Conservation (phyloP, 352 stramenopile species). For the Halophytophthora batemanensis region DNA sequence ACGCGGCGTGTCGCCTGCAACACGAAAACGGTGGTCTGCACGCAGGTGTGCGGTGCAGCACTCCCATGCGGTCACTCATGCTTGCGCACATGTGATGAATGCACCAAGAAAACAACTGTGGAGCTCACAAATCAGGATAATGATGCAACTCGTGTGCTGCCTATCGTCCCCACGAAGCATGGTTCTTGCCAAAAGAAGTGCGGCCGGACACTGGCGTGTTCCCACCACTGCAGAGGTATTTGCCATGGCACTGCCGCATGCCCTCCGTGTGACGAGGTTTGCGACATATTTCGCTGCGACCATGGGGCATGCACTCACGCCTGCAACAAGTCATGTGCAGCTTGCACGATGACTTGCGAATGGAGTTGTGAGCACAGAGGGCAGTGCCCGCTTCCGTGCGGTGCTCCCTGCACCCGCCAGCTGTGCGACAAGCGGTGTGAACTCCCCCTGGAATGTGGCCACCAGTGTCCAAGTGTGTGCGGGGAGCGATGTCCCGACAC, state of each 20-base stretch:
- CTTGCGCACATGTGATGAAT: conserved; percentile 29
- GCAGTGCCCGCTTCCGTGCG: conserved; percentile 52
- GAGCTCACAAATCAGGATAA: conserved; percentile 18
- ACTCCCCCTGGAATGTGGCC: conserved; percentile 51
- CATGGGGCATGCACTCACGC: conserved; percentile 60
- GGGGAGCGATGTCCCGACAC: conserved; percentile 63
- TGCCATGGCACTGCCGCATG: conserved; percentile 57
- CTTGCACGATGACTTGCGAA: conserved; percentile 66
- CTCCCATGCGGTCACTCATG: conserved; percentile 41
- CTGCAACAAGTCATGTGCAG: conserved; percentile 47
- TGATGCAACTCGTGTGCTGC: conserved; percentile 16
- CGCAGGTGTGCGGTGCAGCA: conserved; percentile 14
- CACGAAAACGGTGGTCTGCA: conserved; percentile 19
- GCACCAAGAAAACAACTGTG: conserved; percentile 32
- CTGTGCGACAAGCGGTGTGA: conserved; percentile 52
- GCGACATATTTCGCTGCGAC: conserved; percentile 46
- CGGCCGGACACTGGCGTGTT: conserved; percentile 58
- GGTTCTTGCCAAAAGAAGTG: conserved; percentile 57
- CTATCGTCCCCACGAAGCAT: conserved; percentile 37
- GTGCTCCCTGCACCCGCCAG: conserved; percentile 41
- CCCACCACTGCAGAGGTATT: conserved; percentile 48
- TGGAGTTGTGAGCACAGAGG: conserved; percentile 69
- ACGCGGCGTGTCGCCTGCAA: conserved; percentile 21
- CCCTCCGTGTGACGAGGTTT: conserved; percentile 48
- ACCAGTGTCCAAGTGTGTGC: conserved; percentile 75